Conservation (phyloP, 2,329 filamentous ascomycete species). For the Colletotrichum lindemuthianum region DNA sequence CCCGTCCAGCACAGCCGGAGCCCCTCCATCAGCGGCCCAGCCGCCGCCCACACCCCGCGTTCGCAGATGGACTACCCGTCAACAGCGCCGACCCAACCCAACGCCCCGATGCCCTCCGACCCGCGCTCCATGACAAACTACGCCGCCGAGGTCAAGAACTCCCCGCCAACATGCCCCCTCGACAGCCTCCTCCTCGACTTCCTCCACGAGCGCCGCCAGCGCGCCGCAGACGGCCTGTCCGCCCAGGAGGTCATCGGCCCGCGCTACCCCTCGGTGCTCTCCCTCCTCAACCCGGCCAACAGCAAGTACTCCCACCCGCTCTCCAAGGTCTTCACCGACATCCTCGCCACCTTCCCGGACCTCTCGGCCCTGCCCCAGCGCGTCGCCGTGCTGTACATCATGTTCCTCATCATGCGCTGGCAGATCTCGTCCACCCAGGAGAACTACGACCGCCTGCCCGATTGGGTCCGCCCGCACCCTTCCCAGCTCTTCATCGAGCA, state of each 20-base stretch:
- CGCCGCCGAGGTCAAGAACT: slow-evolving; percentile 65
- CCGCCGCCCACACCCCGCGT: slow-evolving; percentile 20
- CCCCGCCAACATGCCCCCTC: slow-evolving; percentile 76
- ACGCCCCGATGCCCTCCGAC: slow-evolving; percentile 9
- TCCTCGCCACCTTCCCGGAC: slow-evolving; percentile 84
- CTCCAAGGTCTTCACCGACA: slow-evolving; percentile 86
- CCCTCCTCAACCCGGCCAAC: slow-evolving; percentile 77
- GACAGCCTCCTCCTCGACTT: slow-evolving; percentile 86
- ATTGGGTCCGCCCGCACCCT: slow-evolving; percentile 74
- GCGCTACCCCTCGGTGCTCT: slow-evolving; percentile 81
- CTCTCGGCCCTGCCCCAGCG: slow-evolving; percentile 83
- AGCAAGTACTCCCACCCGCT: slow-evolving; percentile 76
- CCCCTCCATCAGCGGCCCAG: slow-evolving; percentile 57
- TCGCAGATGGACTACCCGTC: slow-evolving; percentile 16
- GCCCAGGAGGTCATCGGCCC: slow-evolving; percentile 77
- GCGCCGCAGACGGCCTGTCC: slow-evolving; percentile 72
- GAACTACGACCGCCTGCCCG: slow-evolving; percentile 81
- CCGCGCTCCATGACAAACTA: slow-evolving; percentile 8
- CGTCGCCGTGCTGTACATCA: slow-evolving; percentile 82
- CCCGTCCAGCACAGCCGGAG: slow-evolving; percentile 70
- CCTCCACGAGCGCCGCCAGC: slow-evolving; percentile 73
- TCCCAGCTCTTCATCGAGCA: slow-evolving; percentile 75
- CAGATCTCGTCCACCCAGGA: slow-evolving; percentile 81
- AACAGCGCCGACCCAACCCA: neutral
- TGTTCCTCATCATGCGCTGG: slow-evolving; percentile 91